These are phyloP conservation scores for Xylaria telfairii DNA, from an alignment of 495 filamentous ascomycete species.

Conservation along the genomic window DNA sequence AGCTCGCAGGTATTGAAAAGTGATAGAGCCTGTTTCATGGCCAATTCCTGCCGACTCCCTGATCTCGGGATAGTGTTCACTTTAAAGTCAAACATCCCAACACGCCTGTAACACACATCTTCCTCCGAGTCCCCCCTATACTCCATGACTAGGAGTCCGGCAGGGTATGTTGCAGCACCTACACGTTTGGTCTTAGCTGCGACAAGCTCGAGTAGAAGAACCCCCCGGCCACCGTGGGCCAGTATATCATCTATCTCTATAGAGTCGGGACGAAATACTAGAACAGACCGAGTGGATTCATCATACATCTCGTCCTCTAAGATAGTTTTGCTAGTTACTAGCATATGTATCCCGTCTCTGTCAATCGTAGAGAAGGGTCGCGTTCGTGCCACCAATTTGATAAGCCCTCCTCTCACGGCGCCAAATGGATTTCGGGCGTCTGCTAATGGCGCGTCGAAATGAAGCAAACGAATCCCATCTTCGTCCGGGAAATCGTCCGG, in stretches of 20 bases:
- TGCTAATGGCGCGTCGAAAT: constrained; percentile 11
- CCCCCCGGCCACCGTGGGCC: background rate
- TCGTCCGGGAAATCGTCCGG: background rate
- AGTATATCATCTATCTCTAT: background rate
- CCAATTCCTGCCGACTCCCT: background rate
- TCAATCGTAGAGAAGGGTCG: constrained; percentile 8
- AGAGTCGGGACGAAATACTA: constrained; percentile 12
- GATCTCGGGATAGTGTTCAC: background rate
- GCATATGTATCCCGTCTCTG: background rate
- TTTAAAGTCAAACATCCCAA: constrained; percentile 12
- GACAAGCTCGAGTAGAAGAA: constrained; percentile 2
- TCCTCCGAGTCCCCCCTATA: background rate
- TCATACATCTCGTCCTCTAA: background rate
- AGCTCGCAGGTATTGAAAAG: background rate
- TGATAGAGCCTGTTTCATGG: background rate
- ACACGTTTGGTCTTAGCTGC: background rate
- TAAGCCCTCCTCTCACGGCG: constrained; percentile 22
- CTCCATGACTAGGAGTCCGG: constrained; percentile 2
- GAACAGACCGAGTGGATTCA: background rate
- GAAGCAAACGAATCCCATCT: background rate
- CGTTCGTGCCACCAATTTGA: constrained; percentile 14
- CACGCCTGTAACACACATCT: background rate
- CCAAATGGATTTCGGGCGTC: constrained; percentile 26
- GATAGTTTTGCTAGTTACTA: background rate
- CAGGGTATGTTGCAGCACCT: background rate